Evolutionary conservation across 257 asterid genomes (phyloP).

Genomic region (Nicotiana tomentosiformis): DNA sequence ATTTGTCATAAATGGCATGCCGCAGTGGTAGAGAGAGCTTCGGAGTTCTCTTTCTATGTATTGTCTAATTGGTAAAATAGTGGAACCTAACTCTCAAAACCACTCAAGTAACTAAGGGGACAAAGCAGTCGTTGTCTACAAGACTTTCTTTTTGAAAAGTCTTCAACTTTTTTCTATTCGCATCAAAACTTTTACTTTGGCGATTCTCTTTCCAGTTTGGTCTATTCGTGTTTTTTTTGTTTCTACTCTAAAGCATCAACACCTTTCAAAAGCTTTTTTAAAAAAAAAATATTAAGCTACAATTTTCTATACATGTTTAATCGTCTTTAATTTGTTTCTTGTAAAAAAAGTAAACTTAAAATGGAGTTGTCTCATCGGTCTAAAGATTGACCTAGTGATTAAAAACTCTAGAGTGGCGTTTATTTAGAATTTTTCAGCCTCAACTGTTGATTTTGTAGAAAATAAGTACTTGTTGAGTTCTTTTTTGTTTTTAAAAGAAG

Average conservation of each 20-base stretch:
- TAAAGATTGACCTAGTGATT: too few species aligned
- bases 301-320: too few species aligned
- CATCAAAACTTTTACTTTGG: neutral
- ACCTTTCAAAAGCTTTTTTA: neutral
- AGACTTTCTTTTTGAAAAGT: conserved; percentile 20
- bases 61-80: conserved; percentile 10
- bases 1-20: neutral
- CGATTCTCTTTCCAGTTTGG: neutral
- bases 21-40: neutral
- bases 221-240: neutral
- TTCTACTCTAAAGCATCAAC: neutral
- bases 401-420: too few species aligned
- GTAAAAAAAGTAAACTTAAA: too few species aligned
- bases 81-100: conserved; percentile 23
- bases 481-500: too few species aligned
- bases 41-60: neutral
- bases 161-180: conserved; percentile 7
- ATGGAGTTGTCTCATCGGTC: too few species aligned
- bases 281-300: neutral
- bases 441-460: too few species aligned
- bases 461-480: too few species aligned
- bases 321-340: too few species aligned
- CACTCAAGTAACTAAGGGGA: conserved; percentile 13
- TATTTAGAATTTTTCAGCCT: too few species aligned
- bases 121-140: conserved; percentile 36